Base-by-base conservation (phyloP, 495 filamentous ascomycete species). In the Talaromyces thailandensis region DNA sequence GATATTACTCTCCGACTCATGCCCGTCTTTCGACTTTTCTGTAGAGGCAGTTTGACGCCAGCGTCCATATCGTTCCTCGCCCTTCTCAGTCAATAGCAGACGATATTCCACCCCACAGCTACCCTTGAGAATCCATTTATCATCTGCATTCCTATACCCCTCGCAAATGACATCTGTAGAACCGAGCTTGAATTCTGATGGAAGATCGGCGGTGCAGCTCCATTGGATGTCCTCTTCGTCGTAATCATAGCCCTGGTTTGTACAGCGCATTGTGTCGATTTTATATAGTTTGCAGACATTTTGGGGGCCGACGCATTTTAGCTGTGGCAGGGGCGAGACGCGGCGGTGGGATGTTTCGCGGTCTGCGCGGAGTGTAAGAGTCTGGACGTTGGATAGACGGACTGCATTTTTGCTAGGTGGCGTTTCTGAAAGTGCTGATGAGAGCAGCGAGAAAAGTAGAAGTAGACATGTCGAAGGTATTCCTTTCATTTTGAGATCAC, bases 31-130 rank as follows among this genome's bases (percentile, higher is more conserved):
- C 29, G n/a, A 2, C 25, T 32, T 18, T 7, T 55, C 32, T 1
- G 12, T 11, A 8, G n/a, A 35, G 14, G 7, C 2, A 0, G 31
- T 45, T 32, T 31, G 37, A 63, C 18, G 55, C 55, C 65, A 61
- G 64, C 58, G 69, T 0, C 88, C 87, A 66, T 86, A 92, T 68
- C 78, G 84, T 66, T 84, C 69, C 76, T 93, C 86, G 3, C 94
- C 93, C n/a, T 79, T 70, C 18, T 91, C 89, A 4, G 93, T 98
- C 35, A 98, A 74, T 1, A 88, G 66, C 7, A 98, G 70, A 4
- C 90, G 79, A 71, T 98, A 98, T 71, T 98, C 93, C 11, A 96
- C 93, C 2, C 91, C 94, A 74, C 94, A 98, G 68, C 85, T 91
- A 4, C 94, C 93, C 64, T 90, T 90, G 18, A 98, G 76, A 4